Evolutionary conservation across 129 eudicot genomes (phyloP).

Genomic region (Centrapalus pauciflorus): DNA sequence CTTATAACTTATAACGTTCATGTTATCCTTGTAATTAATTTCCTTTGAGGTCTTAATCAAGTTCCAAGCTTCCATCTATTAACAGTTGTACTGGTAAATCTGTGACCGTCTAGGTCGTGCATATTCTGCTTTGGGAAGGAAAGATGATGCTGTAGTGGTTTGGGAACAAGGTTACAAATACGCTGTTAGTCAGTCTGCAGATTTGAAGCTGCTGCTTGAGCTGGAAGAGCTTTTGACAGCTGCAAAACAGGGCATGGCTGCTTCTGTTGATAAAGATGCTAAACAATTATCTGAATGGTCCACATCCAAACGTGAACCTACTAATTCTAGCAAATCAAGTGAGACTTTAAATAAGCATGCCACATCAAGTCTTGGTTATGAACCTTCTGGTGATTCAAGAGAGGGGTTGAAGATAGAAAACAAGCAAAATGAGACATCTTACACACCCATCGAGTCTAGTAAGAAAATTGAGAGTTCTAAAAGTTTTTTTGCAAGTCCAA

Average conservation of each 20-base stretch:
- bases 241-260: slow-evolving; percentile 44
- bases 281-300: slow-evolving; percentile 35
- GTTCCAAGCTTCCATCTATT: slow-evolving; percentile 2
- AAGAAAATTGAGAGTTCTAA: slow-evolving; percentile 29
- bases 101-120: slow-evolving; percentile 74
- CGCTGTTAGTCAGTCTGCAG: slow-evolving; percentile 70
- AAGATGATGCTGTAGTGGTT: slow-evolving; percentile 69
- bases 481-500: slow-evolving; percentile 26
- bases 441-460: slow-evolving; percentile 30
- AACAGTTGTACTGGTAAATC: slow-evolving; percentile 6
- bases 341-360: slow-evolving; percentile 27
- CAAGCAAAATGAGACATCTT: slow-evolving; percentile 31
- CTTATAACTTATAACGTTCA: background rate
- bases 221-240: slow-evolving; percentile 74
- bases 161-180: slow-evolving; percentile 88
- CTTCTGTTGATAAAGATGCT: slow-evolving; percentile 33
- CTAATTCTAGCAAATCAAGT: slow-evolving; percentile 33
- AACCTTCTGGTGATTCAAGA: slow-evolving; percentile 34
- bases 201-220: slow-evolving; percentile 86
- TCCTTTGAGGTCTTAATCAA: background rate
- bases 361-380: slow-evolving; percentile 34
- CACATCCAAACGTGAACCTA: slow-evolving; percentile 34
- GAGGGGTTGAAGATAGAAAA: slow-evolving; percentile 31
- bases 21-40: slow-evolving; percentile 13
- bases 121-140: slow-evolving; percentile 81